Evolutionary conservation across 2,329 filamentous ascomycete species (phyloP).

Genomic region (Celoporthe dispersa): DNA sequence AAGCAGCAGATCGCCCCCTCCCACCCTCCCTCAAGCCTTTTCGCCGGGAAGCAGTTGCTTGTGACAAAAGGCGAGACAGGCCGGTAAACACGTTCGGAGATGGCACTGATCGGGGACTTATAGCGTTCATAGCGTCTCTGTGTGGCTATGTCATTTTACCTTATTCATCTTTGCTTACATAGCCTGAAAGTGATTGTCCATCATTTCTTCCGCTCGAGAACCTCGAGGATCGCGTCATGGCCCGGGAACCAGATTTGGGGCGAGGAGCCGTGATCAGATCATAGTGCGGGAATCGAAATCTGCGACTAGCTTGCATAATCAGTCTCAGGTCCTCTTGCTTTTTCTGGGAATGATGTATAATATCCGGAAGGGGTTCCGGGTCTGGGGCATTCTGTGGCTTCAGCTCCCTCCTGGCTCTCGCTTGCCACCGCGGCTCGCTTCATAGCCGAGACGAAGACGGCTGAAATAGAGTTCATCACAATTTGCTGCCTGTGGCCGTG

Average conservation of each 20-base stretch:
- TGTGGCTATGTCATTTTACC: not conserved
- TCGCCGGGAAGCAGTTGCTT: not conserved
- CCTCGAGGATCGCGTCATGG: not conserved
- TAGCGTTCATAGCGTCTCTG: not conserved
- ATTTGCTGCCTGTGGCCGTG: not conserved
- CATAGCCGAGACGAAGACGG: constrained; percentile 1
- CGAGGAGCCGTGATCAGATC: not conserved
- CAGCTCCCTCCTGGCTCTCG: not conserved
- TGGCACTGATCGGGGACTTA: not conserved
- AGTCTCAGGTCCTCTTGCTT: not conserved
- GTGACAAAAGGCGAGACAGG: not conserved
- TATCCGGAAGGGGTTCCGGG: not conserved
- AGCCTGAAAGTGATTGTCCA: not conserved
- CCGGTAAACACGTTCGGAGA: not conserved
- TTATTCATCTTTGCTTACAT: not conserved
- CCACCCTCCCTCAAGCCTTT: not conserved
- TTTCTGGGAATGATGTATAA: not conserved
- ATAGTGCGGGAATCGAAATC: not conserved
- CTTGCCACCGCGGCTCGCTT: not conserved
- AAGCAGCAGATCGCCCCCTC: not conserved
- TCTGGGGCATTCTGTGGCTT: not conserved
- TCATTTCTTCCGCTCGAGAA: not conserved
- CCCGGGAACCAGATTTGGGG: not conserved
- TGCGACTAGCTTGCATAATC: not conserved
- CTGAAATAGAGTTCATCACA: not conserved